These are phyloP conservation scores for Oleoguttula mirabilis DNA, from an alignment of 495 filamentous ascomycete genomes.

Conservation along the genomic window DNA sequence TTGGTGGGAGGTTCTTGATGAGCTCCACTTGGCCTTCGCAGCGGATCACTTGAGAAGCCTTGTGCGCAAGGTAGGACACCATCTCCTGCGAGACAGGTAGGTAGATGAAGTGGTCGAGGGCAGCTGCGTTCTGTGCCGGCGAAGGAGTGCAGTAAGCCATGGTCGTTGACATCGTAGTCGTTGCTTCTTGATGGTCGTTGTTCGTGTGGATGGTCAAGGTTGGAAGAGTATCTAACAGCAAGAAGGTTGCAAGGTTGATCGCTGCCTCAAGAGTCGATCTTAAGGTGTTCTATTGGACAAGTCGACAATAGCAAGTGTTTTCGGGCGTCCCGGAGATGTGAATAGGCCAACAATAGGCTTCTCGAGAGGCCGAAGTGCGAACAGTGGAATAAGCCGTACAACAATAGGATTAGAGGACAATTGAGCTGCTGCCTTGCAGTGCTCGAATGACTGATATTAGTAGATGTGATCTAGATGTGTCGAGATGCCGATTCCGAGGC, in stretches of 20 bases:
- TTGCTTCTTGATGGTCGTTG: neutral
- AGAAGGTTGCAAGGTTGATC: neutral
- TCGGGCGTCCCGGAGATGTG: neutral
- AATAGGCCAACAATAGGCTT: constrained; percentile 15
- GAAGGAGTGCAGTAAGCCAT: constrained; percentile 33
- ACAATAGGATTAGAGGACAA: constrained; percentile 19
- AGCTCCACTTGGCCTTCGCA: constrained; percentile 52
- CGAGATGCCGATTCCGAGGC: constrained; percentile 4
- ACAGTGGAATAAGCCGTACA: constrained; percentile 6
- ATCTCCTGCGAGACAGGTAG: constrained; percentile 69
- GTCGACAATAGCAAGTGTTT: constrained; percentile 15
- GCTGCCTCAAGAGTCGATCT: neutral
- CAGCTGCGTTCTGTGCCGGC: constrained; percentile 54
- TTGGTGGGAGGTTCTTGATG: constrained; percentile 51
- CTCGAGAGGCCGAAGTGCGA: neutral
- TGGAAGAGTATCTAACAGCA: neutral
- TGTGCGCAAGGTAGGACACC: constrained; percentile 71
- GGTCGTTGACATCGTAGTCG: constrained; percentile 4
- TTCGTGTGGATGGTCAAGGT: neutral
- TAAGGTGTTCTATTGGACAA: constrained; percentile 5
- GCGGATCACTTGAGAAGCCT: constrained; percentile 77
- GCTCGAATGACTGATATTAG: constrained; percentile 7
- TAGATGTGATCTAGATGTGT: constrained; percentile 15
- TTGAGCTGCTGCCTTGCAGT: constrained; percentile 15
- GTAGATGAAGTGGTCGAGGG: constrained; percentile 81